Base-by-base conservation (phyloP, 805 yeast species). In the Saturnispora galanensis region DNA sequence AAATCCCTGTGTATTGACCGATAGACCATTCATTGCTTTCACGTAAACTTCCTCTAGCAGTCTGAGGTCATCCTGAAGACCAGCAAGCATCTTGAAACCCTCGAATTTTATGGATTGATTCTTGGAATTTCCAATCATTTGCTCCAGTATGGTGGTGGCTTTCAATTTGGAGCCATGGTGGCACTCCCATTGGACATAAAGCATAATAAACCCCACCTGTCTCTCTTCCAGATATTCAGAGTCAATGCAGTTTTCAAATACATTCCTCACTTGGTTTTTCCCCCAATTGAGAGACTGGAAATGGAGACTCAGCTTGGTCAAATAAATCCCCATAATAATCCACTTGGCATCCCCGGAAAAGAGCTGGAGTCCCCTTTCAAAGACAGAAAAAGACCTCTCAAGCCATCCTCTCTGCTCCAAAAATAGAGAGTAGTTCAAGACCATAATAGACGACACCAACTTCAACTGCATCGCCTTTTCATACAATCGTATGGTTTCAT, bases 261-360 rank as follows among this genome's bases (percentile, higher is more conserved):
- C 55, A 46, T 84, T 95, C 32, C 95, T 65, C 5, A 84, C 62
- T 49, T 81, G 62, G 50, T 81, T 87, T 2, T 65, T 45, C 2
- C 67, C 60, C 17, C 73, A 50, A 10, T 63, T 51, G 30, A 66
- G 48, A 35, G 64, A 66, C 1, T 45, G 32, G 39, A 52, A 54
- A 18, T 49, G 48, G 42, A 57, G 53, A 3, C 80, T 50, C 0
- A 77, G 71, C 44, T 74, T 77, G 0, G 71, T 60, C 30, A 88
- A 57, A 58, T 87, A 89, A 9, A 73, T 64, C 43, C 72, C 75
- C 89, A 90, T 86, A 13, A 88, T 67, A 52, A 85, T 85, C 53
- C 71, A 79, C 36, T 73, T 76, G 3, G 74, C 68, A 0, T 86
- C 80, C 49, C 73, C 78, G 10, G 67, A 62, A 56, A 88, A 89